Base-by-base conservation (phyloP, 1,284 basidiomycete genomes). In the Neonothopanus nambi region DNA sequence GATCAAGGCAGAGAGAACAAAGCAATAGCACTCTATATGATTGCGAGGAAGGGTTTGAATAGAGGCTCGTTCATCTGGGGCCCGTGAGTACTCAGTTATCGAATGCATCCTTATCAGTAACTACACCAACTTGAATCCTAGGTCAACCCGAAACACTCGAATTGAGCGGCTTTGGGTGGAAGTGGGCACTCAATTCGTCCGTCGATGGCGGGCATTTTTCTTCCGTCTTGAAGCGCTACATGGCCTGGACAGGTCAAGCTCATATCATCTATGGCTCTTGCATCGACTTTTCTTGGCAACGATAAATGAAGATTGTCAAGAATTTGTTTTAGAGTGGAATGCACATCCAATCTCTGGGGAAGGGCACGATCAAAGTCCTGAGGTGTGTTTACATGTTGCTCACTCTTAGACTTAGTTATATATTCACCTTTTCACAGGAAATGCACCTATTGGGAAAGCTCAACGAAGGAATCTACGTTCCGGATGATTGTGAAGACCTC, bases 161-260 rank as follows among this genome's bases (percentile, higher is more conserved):
- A 76, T 78, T 52, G 75, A 79, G 50, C 53, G 66, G 0, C 55
- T 79, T 0, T 79, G 75, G 76, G 70, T 75, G 2, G 75, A 78
- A 41, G 68, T 75, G 20, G 72, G 71, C 0, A 42, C 37, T 0
- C 65, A 69, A n/a, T 74, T 76, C 62, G 64, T 44, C 11, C 57
- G 69, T 3, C 24, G 17, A 6, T 78, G 75, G 76, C 40, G 66
- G 8, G 74, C 68, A 51, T 77, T 77, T 52, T 77, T 78, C 50
- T 53, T 43, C 0, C 62, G 66, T 0, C 65, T 79, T 0, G 75
- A 74, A 49, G 33, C 58, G 0, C 51, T 65, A 1, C 75, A 78
- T 58, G 21, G 49, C 0, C 67, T 80, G 0, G 59, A 75, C 26
- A 38, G 57, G 0, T 24, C 52, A 0, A 63, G 74, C 24, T 53